phyloP scores from a whole-genome alignment of 2,329 filamentous ascomycete species.

The Sarocladium kiliense region DNA sequence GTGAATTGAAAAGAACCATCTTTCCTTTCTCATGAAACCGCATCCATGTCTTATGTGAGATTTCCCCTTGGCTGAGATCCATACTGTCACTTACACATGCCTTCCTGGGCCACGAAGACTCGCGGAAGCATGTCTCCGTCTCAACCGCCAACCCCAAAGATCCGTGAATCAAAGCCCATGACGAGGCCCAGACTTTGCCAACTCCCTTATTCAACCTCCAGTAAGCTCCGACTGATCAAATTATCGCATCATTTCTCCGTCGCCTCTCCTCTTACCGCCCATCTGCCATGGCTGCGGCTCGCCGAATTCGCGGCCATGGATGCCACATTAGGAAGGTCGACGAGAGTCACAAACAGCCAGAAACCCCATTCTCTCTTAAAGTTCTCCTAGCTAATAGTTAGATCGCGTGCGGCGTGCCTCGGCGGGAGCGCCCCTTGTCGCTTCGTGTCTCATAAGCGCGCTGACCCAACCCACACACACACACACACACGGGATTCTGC shows the following conservation, averaged over 20 bases:
- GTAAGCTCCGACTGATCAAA: neutral
- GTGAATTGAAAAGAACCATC: neutral
- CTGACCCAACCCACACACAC: neutral
- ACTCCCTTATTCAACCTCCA: neutral
- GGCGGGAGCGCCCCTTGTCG: neutral
- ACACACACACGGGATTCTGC: neutral
- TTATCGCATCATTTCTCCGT: neutral
- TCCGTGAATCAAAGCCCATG: too few species aligned
- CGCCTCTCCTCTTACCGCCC: neutral
- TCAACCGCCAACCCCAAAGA: too few species aligned
- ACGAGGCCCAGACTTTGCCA: too few species aligned
- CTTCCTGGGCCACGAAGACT: too few species aligned
- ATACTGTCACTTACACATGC: neutral
- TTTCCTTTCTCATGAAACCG: neutral
- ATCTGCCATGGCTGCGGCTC: neutral
- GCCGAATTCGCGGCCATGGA: neutral
- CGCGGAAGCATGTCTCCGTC: too few species aligned
- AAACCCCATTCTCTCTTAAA: neutral
- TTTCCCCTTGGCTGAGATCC: too few species aligned
- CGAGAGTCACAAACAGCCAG: neutral
- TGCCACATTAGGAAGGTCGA: conserved; percentile 6
- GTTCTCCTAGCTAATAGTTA: neutral
- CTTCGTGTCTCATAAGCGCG: neutral
- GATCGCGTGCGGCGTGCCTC: neutral
- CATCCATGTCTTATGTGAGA: neutral